A percentile compares a stretch with the other conserved stretches of the same genome.
Evolutionary conservation across 352 stramenopile genomes (phyloP).

Genomic region (Phytophthora pseudosyringae): DNA sequence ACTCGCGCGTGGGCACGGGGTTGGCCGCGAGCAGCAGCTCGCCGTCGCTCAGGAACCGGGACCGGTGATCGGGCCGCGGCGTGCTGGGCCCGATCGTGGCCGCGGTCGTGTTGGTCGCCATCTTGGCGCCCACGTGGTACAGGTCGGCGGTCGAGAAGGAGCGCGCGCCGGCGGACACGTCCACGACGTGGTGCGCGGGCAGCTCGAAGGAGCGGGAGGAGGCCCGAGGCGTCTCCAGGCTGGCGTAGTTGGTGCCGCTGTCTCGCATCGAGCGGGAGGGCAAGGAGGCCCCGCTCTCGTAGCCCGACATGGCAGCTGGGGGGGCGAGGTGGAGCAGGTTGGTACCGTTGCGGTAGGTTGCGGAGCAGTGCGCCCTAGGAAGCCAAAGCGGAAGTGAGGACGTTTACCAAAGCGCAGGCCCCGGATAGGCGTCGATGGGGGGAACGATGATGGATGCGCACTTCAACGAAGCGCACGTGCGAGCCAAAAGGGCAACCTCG

Average conservation of each 20-base stretch:
- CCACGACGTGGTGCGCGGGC: slow-evolving; percentile 29
- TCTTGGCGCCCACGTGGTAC: slow-evolving; percentile 35
- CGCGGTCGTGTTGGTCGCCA: slow-evolving; percentile 36
- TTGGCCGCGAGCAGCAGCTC: slow-evolving; percentile 64
- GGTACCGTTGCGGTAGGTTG: not conserved
- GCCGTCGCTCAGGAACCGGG: slow-evolving; percentile 66
- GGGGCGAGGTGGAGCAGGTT: not conserved
- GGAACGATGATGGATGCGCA: slow-evolving; percentile 32
- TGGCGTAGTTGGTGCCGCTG: slow-evolving; percentile 24
- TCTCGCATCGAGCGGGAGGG: slow-evolving; percentile 39
- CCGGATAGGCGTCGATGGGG: slow-evolving; percentile 9
- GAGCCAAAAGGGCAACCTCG: slow-evolving; percentile 21
- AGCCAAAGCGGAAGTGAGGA: slow-evolving; percentile 38
- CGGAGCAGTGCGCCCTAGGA: slow-evolving; percentile 25
- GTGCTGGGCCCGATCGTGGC: slow-evolving; percentile 15
- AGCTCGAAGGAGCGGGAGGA: slow-evolving; percentile 27
- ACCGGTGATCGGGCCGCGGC: slow-evolving; percentile 46
- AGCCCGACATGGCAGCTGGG: slow-evolving; percentile 36
- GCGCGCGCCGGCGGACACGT: slow-evolving; percentile 29
- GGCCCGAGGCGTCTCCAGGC: slow-evolving; percentile 34
- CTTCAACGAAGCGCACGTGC: slow-evolving; percentile 37
- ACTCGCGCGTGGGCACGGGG: slow-evolving; percentile 49
- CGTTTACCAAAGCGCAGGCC: slow-evolving; percentile 6
- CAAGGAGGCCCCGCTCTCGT: slow-evolving; percentile 39
- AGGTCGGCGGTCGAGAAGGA: slow-evolving; percentile 42